These are phyloP conservation scores for Moesziomyces sp. DNA, from an alignment of 1,284 basidiomycete species.

Conservation along the genomic window DNA sequence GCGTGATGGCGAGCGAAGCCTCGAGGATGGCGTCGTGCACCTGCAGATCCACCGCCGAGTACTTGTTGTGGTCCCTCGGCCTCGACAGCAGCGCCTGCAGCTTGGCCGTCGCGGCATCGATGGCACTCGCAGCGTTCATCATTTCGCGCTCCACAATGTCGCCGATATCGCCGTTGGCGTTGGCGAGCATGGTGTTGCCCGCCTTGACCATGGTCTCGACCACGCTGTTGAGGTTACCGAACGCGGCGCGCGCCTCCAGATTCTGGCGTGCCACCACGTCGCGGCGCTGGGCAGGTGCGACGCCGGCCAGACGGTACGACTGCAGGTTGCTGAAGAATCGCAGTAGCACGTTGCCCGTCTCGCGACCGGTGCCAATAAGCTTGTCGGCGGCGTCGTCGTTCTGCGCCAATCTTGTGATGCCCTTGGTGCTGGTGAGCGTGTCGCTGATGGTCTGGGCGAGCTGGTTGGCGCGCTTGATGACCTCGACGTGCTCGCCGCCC, in stretches of 20 bases:
- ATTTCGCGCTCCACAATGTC: slow-evolving; percentile 97
- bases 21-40: slow-evolving; percentile 98
- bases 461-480: slow-evolving; percentile 97
- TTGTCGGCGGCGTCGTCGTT: slow-evolving; percentile 92
- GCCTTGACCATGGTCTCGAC: slow-evolving; percentile 89
- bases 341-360: slow-evolving; percentile 85
- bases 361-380: slow-evolving; percentile 85
- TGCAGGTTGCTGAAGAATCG: slow-evolving; percentile 95
- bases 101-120: slow-evolving; percentile 89
- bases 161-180: slow-evolving; percentile 90
- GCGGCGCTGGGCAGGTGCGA: slow-evolving; percentile 76
- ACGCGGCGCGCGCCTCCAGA: slow-evolving; percentile 81
- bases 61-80: slow-evolving; percentile 83
- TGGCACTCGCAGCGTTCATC: slow-evolving; percentile 89
- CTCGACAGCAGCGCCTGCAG: slow-evolving; percentile 89
- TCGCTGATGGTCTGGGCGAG: slow-evolving; percentile 92
- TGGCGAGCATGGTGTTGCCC: slow-evolving; percentile 79
- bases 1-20: slow-evolving; percentile 92
- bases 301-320: slow-evolving; percentile 81
- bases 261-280: slow-evolving; percentile 91
- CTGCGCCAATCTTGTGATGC: slow-evolving; percentile 89
- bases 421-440: slow-evolving; percentile 91
- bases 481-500: slow-evolving; percentile 94
- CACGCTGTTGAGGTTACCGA: slow-evolving; percentile 85
- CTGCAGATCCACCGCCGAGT: slow-evolving; percentile 89